A percentile compares a stretch with the other conserved stretches of the same genome.
phyloP scores from a whole-genome alignment of 768 basidiomycete genomes.

The Austroboletus eburneus region DNA sequence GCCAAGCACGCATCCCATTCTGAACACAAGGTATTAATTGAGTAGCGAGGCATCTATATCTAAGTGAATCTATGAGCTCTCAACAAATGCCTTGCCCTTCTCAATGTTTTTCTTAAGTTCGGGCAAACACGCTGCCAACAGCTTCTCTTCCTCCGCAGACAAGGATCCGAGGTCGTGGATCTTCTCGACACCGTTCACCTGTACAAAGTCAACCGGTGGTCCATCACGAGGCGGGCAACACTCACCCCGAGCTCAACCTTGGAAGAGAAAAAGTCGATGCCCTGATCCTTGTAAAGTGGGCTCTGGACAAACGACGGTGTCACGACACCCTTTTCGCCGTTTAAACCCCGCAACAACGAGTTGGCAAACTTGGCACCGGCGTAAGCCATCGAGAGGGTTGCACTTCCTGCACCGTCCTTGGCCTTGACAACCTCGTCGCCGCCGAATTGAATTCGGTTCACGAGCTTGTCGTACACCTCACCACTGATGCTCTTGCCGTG shows the following conservation, averaged over 20 bases:
- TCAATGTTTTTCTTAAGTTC: slow-evolving; percentile 98
- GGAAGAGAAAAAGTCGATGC: slow-evolving; percentile 92
- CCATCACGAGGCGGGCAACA: slow-evolving; percentile 9
- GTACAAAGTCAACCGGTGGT: slow-evolving; percentile 12
- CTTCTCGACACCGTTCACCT: slow-evolving; percentile 87
- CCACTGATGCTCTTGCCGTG: slow-evolving; percentile 71
- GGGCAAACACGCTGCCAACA: slow-evolving; percentile 83
- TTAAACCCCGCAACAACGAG: slow-evolving; percentile 54
- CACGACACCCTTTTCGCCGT: slow-evolving; percentile 64
- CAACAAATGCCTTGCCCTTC: slow-evolving; percentile 83
- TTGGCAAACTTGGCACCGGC: slow-evolving; percentile 72
- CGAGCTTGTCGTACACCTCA: slow-evolving; percentile 70
- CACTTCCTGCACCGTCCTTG: slow-evolving; percentile 82
- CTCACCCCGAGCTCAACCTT: slow-evolving; percentile 90
- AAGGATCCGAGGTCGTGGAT: slow-evolving; percentile 82
- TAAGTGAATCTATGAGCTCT: slow-evolving; percentile 32
- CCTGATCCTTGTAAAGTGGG: slow-evolving; percentile 77
- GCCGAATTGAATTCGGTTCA: slow-evolving; percentile 94
- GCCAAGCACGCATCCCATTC: slow-evolving; percentile 4
- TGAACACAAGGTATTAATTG: slow-evolving; percentile 21
- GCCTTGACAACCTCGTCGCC: slow-evolving; percentile 99
- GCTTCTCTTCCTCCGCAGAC: slow-evolving; percentile 77
- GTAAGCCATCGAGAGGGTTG: slow-evolving; percentile 76
- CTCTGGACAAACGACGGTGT: slow-evolving; percentile 89
- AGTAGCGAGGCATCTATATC: slow-evolving; percentile 6